Evolutionary conservation across 1,284 basidiomycete genomes (phyloP).

Genomic region (Fomes fomentarius): DNA sequence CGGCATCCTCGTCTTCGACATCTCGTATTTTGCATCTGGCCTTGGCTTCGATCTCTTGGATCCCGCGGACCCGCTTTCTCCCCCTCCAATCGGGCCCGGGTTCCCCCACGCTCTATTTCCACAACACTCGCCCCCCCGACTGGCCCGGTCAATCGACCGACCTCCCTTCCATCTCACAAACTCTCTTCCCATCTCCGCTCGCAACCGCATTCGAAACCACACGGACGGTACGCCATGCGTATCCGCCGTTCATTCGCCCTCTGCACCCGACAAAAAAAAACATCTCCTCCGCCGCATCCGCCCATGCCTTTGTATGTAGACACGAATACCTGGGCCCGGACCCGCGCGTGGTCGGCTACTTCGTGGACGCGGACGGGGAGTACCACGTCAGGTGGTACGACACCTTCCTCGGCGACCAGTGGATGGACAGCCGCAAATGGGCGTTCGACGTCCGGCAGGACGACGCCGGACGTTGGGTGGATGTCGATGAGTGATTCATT

Average conservation of each 20-base stretch:
- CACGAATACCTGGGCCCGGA: conserved; percentile 49
- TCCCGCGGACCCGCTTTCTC: too few relatives aligned
- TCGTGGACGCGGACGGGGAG: conserved; percentile 40
- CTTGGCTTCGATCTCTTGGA: too few relatives aligned
- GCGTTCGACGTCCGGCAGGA: conserved; percentile 37
- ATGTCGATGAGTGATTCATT: conserved; percentile 20
- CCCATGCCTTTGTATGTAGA: conserved; percentile 24
- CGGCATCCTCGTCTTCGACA: neutral
- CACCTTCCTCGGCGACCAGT: conserved; percentile 45
- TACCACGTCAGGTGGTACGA: conserved; percentile 48
- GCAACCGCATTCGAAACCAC: too few relatives aligned
- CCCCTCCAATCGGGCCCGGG: too few relatives aligned
- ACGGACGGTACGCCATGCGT: neutral
- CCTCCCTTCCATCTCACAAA: too few relatives aligned
- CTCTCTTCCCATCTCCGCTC: too few relatives aligned
- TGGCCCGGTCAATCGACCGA: too few relatives aligned
- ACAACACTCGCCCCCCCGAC: too few relatives aligned
- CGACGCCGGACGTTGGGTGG: conserved; percentile 35
- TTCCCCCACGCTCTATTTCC: too few relatives aligned
- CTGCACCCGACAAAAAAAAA: too few relatives aligned
- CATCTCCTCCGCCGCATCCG: neutral
- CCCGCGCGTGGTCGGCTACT: conserved; percentile 46
- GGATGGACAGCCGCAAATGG: conserved; percentile 48
- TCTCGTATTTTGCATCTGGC: too few relatives aligned
- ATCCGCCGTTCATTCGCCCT: too few relatives aligned